Conservation (phyloP, 306 rosid species). For the Hylodesmum podocarpum region DNA sequence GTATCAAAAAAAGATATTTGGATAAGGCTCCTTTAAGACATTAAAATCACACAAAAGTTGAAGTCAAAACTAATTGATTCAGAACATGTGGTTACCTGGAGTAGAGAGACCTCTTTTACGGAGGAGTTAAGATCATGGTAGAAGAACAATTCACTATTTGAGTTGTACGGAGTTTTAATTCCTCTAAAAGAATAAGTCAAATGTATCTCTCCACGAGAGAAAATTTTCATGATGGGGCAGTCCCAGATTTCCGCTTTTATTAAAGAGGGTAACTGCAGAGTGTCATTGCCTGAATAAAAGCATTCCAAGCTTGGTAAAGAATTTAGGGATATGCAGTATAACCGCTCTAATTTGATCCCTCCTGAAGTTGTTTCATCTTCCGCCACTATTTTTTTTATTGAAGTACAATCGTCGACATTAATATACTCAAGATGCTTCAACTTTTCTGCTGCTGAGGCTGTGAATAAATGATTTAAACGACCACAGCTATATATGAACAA, state of each 20-base stretch:
- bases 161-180: neutral
- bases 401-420: accelerated
- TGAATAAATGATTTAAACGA: neutral
- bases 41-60: no score
- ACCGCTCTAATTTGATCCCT: neutral
- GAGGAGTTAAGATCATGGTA: neutral
- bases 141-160: neutral
- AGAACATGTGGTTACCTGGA: neutral
- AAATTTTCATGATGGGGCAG: slow-evolving; percentile 10
- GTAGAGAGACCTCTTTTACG: neutral
- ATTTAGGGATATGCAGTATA: neutral
- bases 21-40: no score
- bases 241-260: neutral
- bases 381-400: slow-evolving; percentile 19
- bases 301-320: neutral
- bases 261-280: slow-evolving; percentile 9
- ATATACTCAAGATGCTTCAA: neutral
- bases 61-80: neutral
- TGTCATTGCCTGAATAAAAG: slow-evolving; percentile 11
- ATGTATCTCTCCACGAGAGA: neutral
- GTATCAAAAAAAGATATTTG: no score
- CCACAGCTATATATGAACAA: neutral
- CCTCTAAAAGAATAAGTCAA: neutral
- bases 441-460: neutral
- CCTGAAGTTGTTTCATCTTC: neutral